Conservation (phyloP, 331 rosid genomes). For the Rosa hybrid region DNA sequence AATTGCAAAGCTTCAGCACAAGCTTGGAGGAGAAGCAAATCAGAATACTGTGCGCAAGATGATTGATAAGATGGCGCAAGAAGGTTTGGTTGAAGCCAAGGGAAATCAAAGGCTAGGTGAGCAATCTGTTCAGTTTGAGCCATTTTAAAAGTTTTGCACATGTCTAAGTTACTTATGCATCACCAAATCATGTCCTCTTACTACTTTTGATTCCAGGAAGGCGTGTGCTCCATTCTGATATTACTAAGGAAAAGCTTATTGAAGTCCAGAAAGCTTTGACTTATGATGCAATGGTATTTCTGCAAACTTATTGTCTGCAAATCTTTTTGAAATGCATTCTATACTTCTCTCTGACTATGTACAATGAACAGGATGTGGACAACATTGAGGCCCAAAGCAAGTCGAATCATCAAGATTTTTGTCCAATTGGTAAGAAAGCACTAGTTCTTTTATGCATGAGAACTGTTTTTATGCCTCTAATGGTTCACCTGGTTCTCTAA, state of each 20-base stretch:
- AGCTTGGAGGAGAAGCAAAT: slow-evolving; percentile 72
- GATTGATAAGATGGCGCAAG: slow-evolving; percentile 66
- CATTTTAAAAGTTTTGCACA: background rate
- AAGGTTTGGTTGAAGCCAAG: slow-evolving; percentile 78
- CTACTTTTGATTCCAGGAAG: slow-evolving; percentile 48
- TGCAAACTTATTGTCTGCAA: slow-evolving; percentile 6
- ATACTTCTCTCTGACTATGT: background rate
- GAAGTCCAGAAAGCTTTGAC: slow-evolving; percentile 70
- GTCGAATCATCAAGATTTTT: slow-evolving; percentile 30
- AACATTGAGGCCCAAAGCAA: slow-evolving; percentile 48
- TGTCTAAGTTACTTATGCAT: background rate
- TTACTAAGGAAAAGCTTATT: slow-evolving; percentile 53
- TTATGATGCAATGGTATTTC: slow-evolving; percentile 61
- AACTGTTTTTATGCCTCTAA: background rate
- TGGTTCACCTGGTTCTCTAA: background rate
- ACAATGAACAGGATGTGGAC: slow-evolving; percentile 59
- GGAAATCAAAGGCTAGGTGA: slow-evolving; percentile 77
- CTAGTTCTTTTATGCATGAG: background rate
- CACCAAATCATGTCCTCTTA: background rate
- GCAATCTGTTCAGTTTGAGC: background rate
- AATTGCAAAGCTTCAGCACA: slow-evolving; percentile 64
- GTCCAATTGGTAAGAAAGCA: slow-evolving; percentile 41
- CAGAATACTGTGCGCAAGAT: slow-evolving; percentile 64
- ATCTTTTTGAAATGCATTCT: slow-evolving; percentile 7
- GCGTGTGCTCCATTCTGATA: slow-evolving; percentile 78